A percentile compares a stretch with the other conserved stretches of the same genome.
Evolutionary conservation across 768 basidiomycete species (phyloP).

Genomic region (Asterophora lycoperdoides): DNA sequence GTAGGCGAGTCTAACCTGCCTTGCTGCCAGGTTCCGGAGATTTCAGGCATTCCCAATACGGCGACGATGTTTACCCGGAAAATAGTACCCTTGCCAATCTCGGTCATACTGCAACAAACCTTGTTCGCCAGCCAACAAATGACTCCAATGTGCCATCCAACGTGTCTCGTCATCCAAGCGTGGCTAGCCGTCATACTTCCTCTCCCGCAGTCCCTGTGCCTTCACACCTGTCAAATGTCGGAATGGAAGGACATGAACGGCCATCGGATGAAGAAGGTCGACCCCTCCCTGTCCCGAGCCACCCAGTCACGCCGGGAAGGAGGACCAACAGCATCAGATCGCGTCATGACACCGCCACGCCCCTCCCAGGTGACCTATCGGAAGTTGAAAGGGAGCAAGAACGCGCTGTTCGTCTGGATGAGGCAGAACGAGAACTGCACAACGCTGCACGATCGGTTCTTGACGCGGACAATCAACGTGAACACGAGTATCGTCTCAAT

Average conservation of each 20-base stretch:
- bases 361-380: constrained; percentile 32
- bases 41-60: constrained; percentile 6
- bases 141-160: background rate
- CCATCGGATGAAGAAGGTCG: constrained; percentile 7
- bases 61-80: background rate
- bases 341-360: constrained; percentile 32
- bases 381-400: constrained; percentile 46
- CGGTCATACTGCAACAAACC: no score
- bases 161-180: background rate
- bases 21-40: constrained; percentile 1
- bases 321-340: constrained; percentile 9
- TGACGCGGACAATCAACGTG: constrained; percentile 61
- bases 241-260: background rate
- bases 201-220: background rate
- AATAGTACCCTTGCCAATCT: no score
- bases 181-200: background rate
- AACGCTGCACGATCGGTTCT: constrained; percentile 46
- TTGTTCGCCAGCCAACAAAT: no score
- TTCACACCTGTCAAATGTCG: background rate
- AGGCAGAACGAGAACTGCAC: constrained; percentile 41
- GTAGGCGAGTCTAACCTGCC: background rate
- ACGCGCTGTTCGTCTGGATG: constrained; percentile 53
- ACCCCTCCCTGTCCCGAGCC: constrained; percentile 14
- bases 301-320: constrained; percentile 1
- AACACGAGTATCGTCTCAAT: constrained; percentile 55